Evolutionary conservation across 2,329 filamentous ascomycete genomes (phyloP).

Genomic region (Penicillium sp.): DNA sequence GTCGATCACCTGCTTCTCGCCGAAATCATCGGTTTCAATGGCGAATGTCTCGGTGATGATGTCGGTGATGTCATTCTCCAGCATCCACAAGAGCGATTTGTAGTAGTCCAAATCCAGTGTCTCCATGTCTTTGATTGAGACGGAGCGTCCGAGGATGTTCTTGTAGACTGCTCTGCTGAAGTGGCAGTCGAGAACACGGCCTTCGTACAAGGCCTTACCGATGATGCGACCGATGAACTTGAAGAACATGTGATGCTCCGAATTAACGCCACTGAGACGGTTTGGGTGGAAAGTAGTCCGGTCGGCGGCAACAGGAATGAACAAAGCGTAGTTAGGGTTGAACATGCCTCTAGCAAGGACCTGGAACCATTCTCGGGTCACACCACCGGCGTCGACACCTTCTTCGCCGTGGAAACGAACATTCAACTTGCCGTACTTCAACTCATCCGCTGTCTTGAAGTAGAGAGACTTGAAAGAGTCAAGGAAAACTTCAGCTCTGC

Average conservation of each 20-base stretch:
- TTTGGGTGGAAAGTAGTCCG: constrained; percentile 99
- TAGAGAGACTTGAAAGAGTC: constrained; percentile 98
- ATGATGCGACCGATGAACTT: constrained; percentile 99
- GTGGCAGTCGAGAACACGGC: constrained; percentile 93
- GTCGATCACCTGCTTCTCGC: constrained; percentile 83
- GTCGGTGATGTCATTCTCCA: constrained; percentile 97
- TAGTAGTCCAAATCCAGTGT: constrained; percentile 98
- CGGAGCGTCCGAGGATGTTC: constrained; percentile 88
- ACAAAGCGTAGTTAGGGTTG: constrained; percentile 94
- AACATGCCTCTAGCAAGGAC: constrained; percentile 98
- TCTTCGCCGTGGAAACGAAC: constrained; percentile 97
- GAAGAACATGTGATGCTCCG: constrained; percentile 96
- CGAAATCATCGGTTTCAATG: constrained; percentile 90
- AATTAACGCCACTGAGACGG: constrained; percentile 88
- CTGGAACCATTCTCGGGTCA: constrained; percentile 99
- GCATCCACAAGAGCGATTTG: constrained; percentile 97
- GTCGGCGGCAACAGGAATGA: constrained; percentile 94
- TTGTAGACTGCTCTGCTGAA: constrained; percentile 99
- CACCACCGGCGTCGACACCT: constrained; percentile 94
- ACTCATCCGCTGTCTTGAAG: constrained; percentile 94
- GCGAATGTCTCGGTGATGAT: constrained; percentile 97
- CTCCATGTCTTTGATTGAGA: constrained; percentile 99
- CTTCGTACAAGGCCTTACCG: constrained; percentile 96
- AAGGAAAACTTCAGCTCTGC: constrained; percentile 93
- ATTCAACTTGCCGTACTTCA: constrained; percentile 98